phyloP scores from a whole-genome alignment of 164 flowering plant species.

The Nymphaea thermarum region DNA sequence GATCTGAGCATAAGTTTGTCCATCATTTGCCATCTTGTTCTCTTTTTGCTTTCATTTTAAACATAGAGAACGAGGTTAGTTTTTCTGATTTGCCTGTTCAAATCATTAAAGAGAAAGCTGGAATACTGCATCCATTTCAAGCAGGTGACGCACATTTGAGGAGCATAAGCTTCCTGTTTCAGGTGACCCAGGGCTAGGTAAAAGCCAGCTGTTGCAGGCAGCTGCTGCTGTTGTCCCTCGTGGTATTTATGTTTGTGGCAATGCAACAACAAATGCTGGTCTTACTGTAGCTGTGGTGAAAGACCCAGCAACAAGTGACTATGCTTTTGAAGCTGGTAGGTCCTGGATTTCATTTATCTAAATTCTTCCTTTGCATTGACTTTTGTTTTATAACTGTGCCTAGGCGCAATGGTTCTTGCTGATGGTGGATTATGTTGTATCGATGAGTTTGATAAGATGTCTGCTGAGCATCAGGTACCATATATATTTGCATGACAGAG shows the following conservation, averaged over 20 bases:
- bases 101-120: too few species aligned
- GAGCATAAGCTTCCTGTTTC: not conserved
- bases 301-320: slow-evolving; percentile 86
- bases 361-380: too few species aligned
- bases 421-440: slow-evolving; percentile 97
- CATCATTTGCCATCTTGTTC: too few species aligned
- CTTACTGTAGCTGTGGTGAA: slow-evolving; percentile 97
- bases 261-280: slow-evolving; percentile 97
- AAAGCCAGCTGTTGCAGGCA: slow-evolving; percentile 96
- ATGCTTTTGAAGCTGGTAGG: slow-evolving; percentile 97
- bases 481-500: not conserved
- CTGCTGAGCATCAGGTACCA: slow-evolving; percentile 94
- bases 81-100: too few species aligned
- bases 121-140: too few species aligned
- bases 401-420: slow-evolving; percentile 99
- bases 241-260: slow-evolving; percentile 97
- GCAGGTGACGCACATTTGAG: too few species aligned
- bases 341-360: not conserved
- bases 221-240: slow-evolving; percentile 95
- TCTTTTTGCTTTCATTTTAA: too few species aligned
- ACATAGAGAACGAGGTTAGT: too few species aligned
- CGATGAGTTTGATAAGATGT: slow-evolving; percentile 98
- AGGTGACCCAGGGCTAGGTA: slow-evolving; percentile 99
- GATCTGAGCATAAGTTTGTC: too few species aligned
- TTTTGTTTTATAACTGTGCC: not conserved